These are phyloP conservation scores for Russula abietina DNA, from an alignment of 768 basidiomycete genomes.

Conservation along the genomic window DNA sequence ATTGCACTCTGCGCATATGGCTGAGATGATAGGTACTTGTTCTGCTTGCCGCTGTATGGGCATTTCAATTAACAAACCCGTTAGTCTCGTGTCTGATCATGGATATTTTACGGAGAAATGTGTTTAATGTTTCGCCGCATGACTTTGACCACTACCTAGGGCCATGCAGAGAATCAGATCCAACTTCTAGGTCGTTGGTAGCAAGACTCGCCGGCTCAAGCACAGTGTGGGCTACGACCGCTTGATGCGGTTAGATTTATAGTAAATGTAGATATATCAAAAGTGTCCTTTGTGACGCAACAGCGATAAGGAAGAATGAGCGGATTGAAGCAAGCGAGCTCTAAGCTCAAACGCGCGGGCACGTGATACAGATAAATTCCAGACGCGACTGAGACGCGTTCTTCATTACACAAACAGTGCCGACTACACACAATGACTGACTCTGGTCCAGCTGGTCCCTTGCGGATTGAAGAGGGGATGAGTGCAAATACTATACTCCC, in stretches of 20 bases:
- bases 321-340: neutral
- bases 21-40: constrained; percentile 21
- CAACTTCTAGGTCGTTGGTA: constrained; percentile 13
- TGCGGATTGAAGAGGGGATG: neutral
- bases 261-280: neutral
- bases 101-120: constrained; percentile 23
- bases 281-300: neutral
- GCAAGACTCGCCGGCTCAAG: constrained; percentile 13
- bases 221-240: neutral
- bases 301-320: neutral
- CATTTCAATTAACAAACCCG: neutral
- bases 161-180: constrained; percentile 17
- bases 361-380: constrained; percentile 14
- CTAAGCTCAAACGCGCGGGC: neutral
- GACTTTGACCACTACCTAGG: constrained; percentile 21
- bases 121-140: constrained; percentile 15
- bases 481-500: neutral
- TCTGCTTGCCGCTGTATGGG: neutral
- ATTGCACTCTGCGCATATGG: constrained; percentile 7
- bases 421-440: neutral
- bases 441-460: constrained; percentile 6
- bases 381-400: constrained; percentile 17
- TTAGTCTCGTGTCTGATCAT: constrained; percentile 23
- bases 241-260: neutral
- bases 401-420: neutral